Evolutionary conservation across 495 filamentous ascomycete genomes (phyloP).

Genomic region (Clavariopsis aquatica): DNA sequence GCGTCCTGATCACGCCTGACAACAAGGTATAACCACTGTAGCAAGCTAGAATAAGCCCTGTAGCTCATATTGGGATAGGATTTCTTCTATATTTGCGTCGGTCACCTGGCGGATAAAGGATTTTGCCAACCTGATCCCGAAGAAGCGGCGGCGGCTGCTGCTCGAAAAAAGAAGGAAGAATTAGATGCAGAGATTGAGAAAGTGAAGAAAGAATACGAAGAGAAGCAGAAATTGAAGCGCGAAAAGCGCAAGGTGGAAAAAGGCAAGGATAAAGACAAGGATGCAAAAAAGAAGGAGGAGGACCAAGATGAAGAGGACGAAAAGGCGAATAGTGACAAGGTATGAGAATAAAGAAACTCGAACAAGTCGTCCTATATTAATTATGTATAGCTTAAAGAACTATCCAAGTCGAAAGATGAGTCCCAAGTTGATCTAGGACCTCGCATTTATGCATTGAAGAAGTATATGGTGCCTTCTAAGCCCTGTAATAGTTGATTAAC

Average conservation of each 20-base stretch:
- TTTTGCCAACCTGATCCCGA: conserved; percentile 82
- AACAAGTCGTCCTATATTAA: too few species aligned
- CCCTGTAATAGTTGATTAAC: conserved; percentile 24
- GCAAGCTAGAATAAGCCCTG: background rate
- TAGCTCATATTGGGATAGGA: conserved; percentile 58
- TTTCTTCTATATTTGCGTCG: conserved; percentile 87
- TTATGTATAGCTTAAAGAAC: conserved; percentile 43
- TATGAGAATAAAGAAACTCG: background rate
- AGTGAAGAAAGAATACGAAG: conserved; percentile 83
- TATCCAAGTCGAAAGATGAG: conserved; percentile 36
- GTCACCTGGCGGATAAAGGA: conserved; percentile 78
- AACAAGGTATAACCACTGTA: conserved; percentile 64
- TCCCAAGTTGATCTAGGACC: conserved; percentile 49
- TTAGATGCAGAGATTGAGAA: conserved; percentile 51
- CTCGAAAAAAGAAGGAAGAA: conserved; percentile 53
- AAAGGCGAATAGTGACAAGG: conserved; percentile 55
- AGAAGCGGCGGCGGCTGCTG: conserved; percentile 65
- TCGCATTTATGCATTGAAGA: conserved; percentile 82
- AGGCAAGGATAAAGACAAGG: conserved; percentile 43
- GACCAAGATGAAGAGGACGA: conserved; percentile 49
- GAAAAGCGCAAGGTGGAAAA: conserved; percentile 54
- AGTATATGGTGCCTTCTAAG: conserved; percentile 54
- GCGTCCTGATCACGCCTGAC: conserved; percentile 85
- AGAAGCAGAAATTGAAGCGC: conserved; percentile 74
- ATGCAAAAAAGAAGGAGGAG: conserved; percentile 43